Percentiles rank a stretch among this genome's conserved stretches.
phyloP scores from a whole-genome alignment of 129 eudicot genomes.

The Oenanthe sinensis region DNA sequence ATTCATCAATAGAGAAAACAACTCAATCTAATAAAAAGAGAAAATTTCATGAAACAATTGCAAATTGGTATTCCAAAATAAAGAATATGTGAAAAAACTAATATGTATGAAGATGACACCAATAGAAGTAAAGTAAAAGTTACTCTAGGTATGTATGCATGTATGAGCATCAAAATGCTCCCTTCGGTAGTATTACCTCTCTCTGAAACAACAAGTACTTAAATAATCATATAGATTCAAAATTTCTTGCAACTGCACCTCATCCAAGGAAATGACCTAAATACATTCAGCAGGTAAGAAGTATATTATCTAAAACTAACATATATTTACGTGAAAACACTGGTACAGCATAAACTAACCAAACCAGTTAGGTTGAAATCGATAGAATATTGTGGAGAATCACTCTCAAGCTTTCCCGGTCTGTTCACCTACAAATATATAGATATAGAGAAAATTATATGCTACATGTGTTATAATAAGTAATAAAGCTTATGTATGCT shows the following conservation, averaged over 20 bases:
- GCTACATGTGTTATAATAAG: not conserved
- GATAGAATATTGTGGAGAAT: conserved; percentile 79
- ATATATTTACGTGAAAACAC: not conserved
- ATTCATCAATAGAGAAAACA: not conserved
- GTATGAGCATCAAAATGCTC: not conserved
- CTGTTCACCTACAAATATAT: conserved; percentile 55
- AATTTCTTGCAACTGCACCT: conserved; percentile 67
- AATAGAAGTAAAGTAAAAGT: not conserved
- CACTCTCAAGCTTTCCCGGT: conserved; percentile 66
- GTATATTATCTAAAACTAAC: not conserved
- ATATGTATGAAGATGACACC: not conserved
- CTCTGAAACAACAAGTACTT: conserved; percentile 40
- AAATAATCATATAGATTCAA: conserved; percentile 63
- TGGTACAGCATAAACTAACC: conserved; percentile 36
- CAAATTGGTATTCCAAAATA: not conserved
- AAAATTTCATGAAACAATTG: not conserved
- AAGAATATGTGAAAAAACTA: not conserved
- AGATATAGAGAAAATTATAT: not conserved
- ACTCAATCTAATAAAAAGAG: not conserved
- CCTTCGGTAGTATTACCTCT: conserved; percentile 25
- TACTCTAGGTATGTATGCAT: not conserved
- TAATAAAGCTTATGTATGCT: not conserved
- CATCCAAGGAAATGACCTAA: conserved; percentile 66
- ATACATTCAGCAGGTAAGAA: conserved; percentile 11
- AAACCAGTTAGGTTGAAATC: conserved; percentile 44